Base-by-base conservation (phyloP, 805 yeast genomes). In the Brettanomyces nanus region DNA sequence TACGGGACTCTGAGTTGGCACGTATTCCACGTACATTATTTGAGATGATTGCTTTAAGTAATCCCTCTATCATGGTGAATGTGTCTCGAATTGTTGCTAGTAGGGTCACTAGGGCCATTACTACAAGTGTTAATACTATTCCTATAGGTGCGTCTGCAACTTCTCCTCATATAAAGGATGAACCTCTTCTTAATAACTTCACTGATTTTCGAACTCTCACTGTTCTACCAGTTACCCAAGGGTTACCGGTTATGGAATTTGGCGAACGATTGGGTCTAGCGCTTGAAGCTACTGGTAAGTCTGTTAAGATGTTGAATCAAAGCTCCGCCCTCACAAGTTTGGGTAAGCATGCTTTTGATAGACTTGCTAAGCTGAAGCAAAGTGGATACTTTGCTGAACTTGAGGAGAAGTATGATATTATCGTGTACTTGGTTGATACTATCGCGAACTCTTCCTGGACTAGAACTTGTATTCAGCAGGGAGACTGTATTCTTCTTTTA, bases 321-420 rank as follows among this genome's bases (percentile, higher is more conserved):
- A 79, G 94, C 0, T 72, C 89, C 0, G 77, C 89, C 0, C 63
- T 90, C 40, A 71, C 73, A 4, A 89, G 85, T 54, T 63, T 90
- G 43, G 98, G 98, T 1, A 72, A 85, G 38, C 85, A 89, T 59
- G 97, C 97, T 0, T 92, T 92, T 65, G 95, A 86, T 57, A 86
- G 78, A 48, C 66, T 92, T 33, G 85, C 96, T 0, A 78, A 80
- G 39, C 65, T 92, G 53, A 89, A 85, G 53, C 80, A 89, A 44
- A 75, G 92, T 29, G 95, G 97, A 0, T 85, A 80, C 52, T 82
- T 90, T 54, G 84, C 95, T 0, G 95, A 86, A 47, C 66, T 92
- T 35, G 98, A 90, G 64, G 97, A 89, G 50, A 72, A 75, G 44
- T 85, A 80, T 55, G 85, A 90, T 47, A 81, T 86, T n/a, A 82